Conservation (phyloP, 306 rosid species). For the Casuarina equisetifolia region DNA sequence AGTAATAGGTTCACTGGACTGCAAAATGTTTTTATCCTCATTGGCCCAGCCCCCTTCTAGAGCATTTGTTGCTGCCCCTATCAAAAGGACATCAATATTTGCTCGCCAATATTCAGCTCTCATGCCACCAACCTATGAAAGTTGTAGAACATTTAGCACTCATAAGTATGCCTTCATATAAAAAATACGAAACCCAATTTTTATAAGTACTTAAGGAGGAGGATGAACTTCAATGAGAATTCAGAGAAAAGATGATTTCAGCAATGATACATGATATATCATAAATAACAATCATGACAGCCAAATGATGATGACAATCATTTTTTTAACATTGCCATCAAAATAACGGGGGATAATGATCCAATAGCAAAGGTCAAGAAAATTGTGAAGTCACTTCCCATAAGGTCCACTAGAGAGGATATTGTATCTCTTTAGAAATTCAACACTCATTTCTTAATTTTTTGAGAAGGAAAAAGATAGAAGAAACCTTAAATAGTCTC, state of each 20-base stretch:
- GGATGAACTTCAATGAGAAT: no score
- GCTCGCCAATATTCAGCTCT: constrained; percentile 62
- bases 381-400: no score
- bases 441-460: no score
- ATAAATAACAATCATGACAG: no score
- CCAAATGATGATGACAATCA: no score
- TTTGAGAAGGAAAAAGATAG: not conserved
- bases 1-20: constrained; percentile 42
- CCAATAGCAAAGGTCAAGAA: no score
- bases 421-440: no score
- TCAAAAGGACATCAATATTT: constrained; percentile 61
- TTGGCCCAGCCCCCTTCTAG: constrained; percentile 45
- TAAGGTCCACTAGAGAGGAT: no score
- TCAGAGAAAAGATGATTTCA: no score
- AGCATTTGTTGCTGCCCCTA: constrained; percentile 48
- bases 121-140: constrained; percentile 69
- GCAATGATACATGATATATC: no score
- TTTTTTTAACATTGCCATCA: no score
- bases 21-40: constrained; percentile 48
- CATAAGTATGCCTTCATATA: constrained; percentile 7
- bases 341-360: no score
- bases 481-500: not conserved
- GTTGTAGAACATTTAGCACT: constrained; percentile 1
- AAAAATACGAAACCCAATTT: not conserved
- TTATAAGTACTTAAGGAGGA: not conserved